Percentiles rank a stretch among this genome's conserved stretches.
Conservation (phyloP, 352 stramenopile genomes). For the Pythium aquatile region DNA sequence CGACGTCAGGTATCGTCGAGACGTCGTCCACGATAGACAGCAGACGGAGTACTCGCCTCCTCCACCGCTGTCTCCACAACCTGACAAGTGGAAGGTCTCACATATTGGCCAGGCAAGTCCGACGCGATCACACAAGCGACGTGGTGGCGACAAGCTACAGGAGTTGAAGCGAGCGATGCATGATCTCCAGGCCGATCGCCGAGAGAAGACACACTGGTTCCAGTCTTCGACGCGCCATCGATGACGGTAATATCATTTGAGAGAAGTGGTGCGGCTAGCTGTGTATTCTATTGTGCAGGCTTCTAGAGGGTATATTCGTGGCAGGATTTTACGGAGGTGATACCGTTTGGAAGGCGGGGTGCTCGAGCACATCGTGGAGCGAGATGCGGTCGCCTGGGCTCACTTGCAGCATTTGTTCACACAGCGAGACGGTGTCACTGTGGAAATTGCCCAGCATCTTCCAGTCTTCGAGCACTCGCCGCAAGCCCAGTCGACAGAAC, state of each 20-base stretch:
- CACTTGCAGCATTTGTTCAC: constrained; percentile 26
- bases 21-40: not conserved
- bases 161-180: constrained; percentile 32
- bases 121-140: not conserved
- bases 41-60: not conserved
- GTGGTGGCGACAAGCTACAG: constrained; percentile 5
- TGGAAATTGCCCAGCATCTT: constrained; percentile 19
- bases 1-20: not conserved
- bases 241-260: not conserved
- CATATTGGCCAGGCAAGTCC: not conserved
- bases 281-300: not conserved
- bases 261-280: not conserved
- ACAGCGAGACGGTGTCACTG: constrained; percentile 17
- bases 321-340: not conserved
- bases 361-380: constrained; percentile 15
- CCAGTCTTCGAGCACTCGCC: constrained; percentile 19
- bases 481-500: constrained; percentile 17
- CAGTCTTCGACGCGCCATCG: constrained; percentile 11
- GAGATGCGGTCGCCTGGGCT: constrained; percentile 21
- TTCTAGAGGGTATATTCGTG: not conserved
- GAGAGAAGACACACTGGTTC: constrained; percentile 40
- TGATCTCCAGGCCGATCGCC: constrained; percentile 35
- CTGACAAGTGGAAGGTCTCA: not conserved
- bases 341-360: constrained; percentile 10
- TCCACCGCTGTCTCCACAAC: not conserved